phyloP scores from a whole-genome alignment of 768 basidiomycete species.

The Phaeotremella fagi region DNA sequence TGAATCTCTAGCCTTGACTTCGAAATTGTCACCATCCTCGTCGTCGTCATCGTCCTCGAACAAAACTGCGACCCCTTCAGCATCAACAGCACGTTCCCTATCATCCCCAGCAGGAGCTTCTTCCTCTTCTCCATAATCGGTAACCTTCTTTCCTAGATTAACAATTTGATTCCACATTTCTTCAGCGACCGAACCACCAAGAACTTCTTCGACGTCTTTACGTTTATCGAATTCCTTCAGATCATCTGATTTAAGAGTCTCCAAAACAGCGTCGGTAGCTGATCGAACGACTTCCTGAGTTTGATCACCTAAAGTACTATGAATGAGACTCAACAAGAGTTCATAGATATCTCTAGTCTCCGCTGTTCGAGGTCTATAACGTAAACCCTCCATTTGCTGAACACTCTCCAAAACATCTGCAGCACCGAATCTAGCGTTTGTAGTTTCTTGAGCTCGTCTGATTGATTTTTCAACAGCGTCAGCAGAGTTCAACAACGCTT shows the following conservation, averaged over 20 bases:
- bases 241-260: conserved; percentile 78
- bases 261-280: conserved; percentile 87
- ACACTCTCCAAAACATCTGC: conserved; percentile 92
- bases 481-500: conserved; percentile 52
- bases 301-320: conserved; percentile 82
- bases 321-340: conserved; percentile 76
- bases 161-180: conserved; percentile 80
- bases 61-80: conserved; percentile 96
- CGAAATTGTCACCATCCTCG: conserved; percentile 74
- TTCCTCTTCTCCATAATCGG: conserved; percentile 88
- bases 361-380: conserved; percentile 85
- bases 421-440: conserved; percentile 57
- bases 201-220: conserved; percentile 76
- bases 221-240: conserved; percentile 97
- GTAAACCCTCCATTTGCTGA: conserved; percentile 83
- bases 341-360: conserved; percentile 95
- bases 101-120: conserved; percentile 68
- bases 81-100: conserved; percentile 81
- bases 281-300: conserved; percentile 93
- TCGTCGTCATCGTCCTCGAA: conserved; percentile 96
- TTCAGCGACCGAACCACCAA: conserved; percentile 61
- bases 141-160: conserved; percentile 84
- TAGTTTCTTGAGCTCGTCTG: conserved; percentile 57
- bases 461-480: conserved; percentile 44
- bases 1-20: conserved; percentile 69